Evolutionary conservation across 176 grass and related monocot species (phyloP).

Genomic region (Ensete ventricosum): DNA sequence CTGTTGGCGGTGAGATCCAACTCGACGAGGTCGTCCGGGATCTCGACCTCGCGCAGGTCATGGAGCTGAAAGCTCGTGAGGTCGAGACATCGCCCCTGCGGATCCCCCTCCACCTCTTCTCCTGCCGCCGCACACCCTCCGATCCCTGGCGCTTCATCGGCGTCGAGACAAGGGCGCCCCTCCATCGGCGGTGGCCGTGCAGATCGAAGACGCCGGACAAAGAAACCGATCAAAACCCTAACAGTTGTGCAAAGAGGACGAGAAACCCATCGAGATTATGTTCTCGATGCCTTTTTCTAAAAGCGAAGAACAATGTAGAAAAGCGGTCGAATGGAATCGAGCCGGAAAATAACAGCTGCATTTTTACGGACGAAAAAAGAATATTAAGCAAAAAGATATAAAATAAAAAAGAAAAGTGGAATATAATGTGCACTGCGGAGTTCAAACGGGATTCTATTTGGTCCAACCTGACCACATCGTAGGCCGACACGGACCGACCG

Average conservation of each 20-base stretch:
- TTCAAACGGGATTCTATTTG: too few species aligned
- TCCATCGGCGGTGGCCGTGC: not conserved
- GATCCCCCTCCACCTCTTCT: constrained; percentile 29
- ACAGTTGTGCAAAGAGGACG: not conserved
- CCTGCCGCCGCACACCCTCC: not conserved
- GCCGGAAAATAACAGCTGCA: too few species aligned
- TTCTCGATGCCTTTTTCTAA: not conserved
- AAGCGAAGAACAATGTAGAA: too few species aligned
- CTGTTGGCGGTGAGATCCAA: constrained; percentile 91
- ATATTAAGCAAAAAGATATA: too few species aligned
- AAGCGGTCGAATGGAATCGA: too few species aligned
- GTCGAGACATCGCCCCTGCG: constrained; percentile 40
- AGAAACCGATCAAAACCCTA: not conserved
- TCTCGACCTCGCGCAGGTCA: constrained; percentile 77
- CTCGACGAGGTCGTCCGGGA: constrained; percentile 67
- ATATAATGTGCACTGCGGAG: too few species aligned
- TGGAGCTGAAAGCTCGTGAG: constrained; percentile 82
- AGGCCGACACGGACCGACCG: too few species aligned
- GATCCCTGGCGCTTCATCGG: not conserved
- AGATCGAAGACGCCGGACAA: not conserved
- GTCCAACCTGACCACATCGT: too few species aligned
- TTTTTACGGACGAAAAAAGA: too few species aligned
- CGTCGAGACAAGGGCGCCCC: not conserved
- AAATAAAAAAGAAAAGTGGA: too few species aligned
- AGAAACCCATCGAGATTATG: not conserved